Evolutionary conservation across 495 filamentous ascomycete genomes (phyloP).

Genomic region (Penicillium flavigenum): DNA sequence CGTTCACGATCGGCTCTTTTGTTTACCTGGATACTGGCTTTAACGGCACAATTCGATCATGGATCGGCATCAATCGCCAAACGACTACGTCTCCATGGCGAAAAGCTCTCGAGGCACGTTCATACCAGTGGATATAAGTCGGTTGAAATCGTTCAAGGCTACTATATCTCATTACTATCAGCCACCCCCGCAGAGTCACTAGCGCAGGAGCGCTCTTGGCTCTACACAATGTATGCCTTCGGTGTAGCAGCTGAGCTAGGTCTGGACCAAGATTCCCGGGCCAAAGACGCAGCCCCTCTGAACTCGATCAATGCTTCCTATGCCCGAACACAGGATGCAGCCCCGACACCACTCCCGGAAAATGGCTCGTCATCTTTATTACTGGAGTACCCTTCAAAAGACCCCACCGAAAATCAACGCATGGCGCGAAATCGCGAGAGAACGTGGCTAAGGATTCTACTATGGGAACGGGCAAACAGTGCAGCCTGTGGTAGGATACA

Average conservation of each 20-base stretch:
- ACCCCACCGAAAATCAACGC: slow-evolving; percentile 3
- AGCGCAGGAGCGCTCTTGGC: slow-evolving; percentile 28
- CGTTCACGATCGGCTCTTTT: slow-evolving; percentile 60
- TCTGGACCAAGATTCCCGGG: slow-evolving; percentile 18
- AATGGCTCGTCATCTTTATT: background rate
- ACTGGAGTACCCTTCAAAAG: background rate
- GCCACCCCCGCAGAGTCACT: slow-evolving; percentile 27
- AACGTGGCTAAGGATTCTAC: slow-evolving; percentile 30
- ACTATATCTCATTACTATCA: slow-evolving; percentile 31
- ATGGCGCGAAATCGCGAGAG: slow-evolving; percentile 26
- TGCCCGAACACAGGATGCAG: background rate
- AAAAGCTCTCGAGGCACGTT: slow-evolving; percentile 56
- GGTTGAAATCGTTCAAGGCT: slow-evolving; percentile 57
- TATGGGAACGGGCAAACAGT: slow-evolving; percentile 35
- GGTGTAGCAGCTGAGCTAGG: slow-evolving; percentile 28
- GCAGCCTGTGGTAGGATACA: slow-evolving; percentile 27
- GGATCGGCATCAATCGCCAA: slow-evolving; percentile 54
- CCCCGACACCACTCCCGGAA: background rate
- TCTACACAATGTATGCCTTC: slow-evolving; percentile 33
- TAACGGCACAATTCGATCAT: slow-evolving; percentile 60
- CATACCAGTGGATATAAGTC: slow-evolving; percentile 58
- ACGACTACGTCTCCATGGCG: slow-evolving; percentile 58
- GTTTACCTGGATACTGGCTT: slow-evolving; percentile 62
- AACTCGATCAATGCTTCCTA: background rate
- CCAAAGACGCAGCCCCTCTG: background rate